Evolutionary conservation across 352 stramenopile species (phyloP).

Genomic region (Phytophthora pinifolia): DNA sequence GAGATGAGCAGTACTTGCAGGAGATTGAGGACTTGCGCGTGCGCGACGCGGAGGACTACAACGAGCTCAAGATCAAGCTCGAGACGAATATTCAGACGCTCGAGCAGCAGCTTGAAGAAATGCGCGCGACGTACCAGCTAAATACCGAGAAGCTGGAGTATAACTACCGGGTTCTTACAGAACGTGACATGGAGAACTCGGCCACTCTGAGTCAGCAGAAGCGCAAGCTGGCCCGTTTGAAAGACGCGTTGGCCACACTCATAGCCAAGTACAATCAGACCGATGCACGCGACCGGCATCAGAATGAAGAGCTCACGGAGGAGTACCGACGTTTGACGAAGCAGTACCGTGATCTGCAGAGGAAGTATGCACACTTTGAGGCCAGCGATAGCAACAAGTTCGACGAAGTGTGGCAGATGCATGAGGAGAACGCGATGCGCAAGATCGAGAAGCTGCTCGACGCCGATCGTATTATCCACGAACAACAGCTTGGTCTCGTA

Average conservation of each 20-base stretch:
- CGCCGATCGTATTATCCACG: conserved; percentile 89
- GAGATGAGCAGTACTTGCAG: conserved; percentile 86
- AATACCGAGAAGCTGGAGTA: conserved; percentile 98
- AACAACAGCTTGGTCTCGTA: conserved; percentile 88
- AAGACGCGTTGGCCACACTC: conserved; percentile 89
- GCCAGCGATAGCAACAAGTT: conserved; percentile 86
- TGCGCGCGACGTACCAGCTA: conserved; percentile 94
- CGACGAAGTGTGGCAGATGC: conserved; percentile 92
- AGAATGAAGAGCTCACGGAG: conserved; percentile 93
- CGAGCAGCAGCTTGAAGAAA: conserved; percentile 95
- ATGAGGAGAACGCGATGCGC: conserved; percentile 82
- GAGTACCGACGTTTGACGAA: conserved; percentile 94
- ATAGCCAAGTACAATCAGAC: conserved; percentile 93
- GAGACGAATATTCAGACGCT: conserved; percentile 96
- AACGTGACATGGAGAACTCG: conserved; percentile 95
- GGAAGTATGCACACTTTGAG: conserved; percentile 95
- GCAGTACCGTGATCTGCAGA: conserved; percentile 95
- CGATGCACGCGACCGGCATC: conserved; percentile 80
- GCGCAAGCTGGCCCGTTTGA: conserved; percentile 91
- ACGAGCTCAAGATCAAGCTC: conserved; percentile 96
- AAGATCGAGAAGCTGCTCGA: conserved; percentile 89
- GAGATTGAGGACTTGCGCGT: conserved; percentile 92
- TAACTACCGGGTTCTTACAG: conserved; percentile 95
- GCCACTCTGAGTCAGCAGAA: conserved; percentile 93
- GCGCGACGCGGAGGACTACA: conserved; percentile 94